Evolutionary conservation across 805 yeast genomes (phyloP).

Genomic region (Metschnikowia kunwiensis): DNA sequence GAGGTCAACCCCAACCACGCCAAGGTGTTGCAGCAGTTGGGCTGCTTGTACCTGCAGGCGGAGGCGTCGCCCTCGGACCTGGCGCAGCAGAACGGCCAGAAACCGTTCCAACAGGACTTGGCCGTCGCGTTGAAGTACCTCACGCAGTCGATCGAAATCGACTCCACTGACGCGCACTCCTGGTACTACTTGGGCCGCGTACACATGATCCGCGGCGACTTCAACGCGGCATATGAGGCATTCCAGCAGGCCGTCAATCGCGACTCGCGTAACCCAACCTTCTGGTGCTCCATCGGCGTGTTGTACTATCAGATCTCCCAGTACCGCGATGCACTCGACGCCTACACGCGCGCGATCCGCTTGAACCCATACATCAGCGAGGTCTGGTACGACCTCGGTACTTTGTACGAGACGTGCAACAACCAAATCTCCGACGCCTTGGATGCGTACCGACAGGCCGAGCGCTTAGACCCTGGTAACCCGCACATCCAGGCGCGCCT

Average conservation of each 20-base stretch:
- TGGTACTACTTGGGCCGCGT: slow-evolving; percentile 98
- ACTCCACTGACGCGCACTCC: slow-evolving; percentile 87
- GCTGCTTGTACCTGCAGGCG: slow-evolving; percentile 83
- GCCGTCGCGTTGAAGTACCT: slow-evolving; percentile 79
- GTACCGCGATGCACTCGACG: slow-evolving; percentile 94
- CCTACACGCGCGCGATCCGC: slow-evolving; percentile 94
- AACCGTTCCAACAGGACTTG: slow-evolving; percentile 67
- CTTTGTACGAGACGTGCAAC: slow-evolving; percentile 94
- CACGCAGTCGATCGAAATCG: slow-evolving; percentile 85
- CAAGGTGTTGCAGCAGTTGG: slow-evolving; percentile 92
- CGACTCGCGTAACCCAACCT: slow-evolving; percentile 94
- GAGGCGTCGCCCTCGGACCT: slow-evolving; percentile 30
- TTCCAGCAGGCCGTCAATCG: slow-evolving; percentile 98
- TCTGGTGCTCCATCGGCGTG: slow-evolving; percentile 97
- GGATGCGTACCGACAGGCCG: slow-evolving; percentile 96
- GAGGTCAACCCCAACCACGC: slow-evolving; percentile 91
- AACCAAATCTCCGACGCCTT: slow-evolving; percentile 92
- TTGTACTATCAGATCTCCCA: slow-evolving; percentile 94
- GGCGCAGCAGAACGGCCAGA: slow-evolving; percentile 13
- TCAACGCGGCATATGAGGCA: slow-evolving; percentile 94
- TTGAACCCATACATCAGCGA: slow-evolving; percentile 94
- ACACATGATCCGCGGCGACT: slow-evolving; percentile 93
- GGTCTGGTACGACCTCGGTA: slow-evolving; percentile 98
- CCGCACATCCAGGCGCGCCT: slow-evolving; percentile 92
- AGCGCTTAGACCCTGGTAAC: slow-evolving; percentile 89